Evolutionary conservation across 495 filamentous ascomycete genomes (phyloP).

Genomic region (Xylaria curta): DNA sequence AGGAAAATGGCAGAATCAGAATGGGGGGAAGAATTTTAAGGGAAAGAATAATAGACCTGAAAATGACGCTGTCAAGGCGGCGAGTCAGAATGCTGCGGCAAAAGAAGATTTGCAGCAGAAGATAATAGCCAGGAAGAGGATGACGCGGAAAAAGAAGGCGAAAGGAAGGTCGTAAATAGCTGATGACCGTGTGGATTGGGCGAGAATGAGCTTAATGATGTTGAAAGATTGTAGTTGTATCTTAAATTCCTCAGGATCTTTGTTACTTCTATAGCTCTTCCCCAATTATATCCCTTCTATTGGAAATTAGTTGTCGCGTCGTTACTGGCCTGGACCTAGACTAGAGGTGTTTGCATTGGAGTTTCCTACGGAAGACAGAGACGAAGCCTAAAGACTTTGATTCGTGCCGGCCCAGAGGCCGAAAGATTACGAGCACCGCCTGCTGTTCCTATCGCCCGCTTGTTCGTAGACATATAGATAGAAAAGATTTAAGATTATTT

Average conservation of each 20-base stretch:
- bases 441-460: too few species aligned
- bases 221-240: background rate
- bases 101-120: conserved; percentile 52
- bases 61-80: conserved; percentile 28
- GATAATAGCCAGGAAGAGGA: conserved; percentile 55
- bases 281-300: too few species aligned
- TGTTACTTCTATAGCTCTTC: too few species aligned
- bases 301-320: too few species aligned
- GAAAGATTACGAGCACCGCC: too few species aligned
- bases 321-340: too few species aligned
- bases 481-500: too few species aligned
- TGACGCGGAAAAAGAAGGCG: conserved; percentile 59
- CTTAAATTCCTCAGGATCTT: background rate
- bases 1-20: conserved; percentile 31
- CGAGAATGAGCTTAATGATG: background rate
- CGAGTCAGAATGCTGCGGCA: conserved; percentile 26
- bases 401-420: too few species aligned
- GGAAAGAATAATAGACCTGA: conserved; percentile 21
- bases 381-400: too few species aligned
- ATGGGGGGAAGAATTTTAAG: conserved; percentile 27
- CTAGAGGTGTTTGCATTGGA: too few species aligned
- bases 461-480: too few species aligned
- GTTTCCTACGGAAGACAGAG: too few species aligned
- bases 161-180: conserved; percentile 21
- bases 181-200: background rate